These are phyloP conservation scores for Wickerhamomyces tratensis DNA, from an alignment of 805 yeast genomes.

Conservation along the genomic window DNA sequence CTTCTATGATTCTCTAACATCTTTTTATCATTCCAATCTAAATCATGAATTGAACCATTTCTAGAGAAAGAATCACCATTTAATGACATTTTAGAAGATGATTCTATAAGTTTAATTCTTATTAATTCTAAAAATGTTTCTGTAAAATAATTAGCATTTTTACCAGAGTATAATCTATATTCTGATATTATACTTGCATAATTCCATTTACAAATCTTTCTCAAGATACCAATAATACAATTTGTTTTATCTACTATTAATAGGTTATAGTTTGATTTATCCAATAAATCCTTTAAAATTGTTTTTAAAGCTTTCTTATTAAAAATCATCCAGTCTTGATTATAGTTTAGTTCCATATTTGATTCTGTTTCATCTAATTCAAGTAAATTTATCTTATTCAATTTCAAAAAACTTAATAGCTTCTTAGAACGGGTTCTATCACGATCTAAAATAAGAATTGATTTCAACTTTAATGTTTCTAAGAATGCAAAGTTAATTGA, in stretches of 20 bases:
- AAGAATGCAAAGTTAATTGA: constrained; percentile 71
- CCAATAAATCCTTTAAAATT: constrained; percentile 56
- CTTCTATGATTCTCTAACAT: background rate
- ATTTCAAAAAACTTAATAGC: constrained; percentile 54
- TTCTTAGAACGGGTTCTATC: constrained; percentile 68
- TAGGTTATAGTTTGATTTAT: constrained; percentile 53
- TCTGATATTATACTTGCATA: constrained; percentile 78
- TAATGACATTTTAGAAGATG: no score
- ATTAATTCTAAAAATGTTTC: constrained; percentile 77
- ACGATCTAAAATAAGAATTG: constrained; percentile 71
- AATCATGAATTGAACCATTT: no score
- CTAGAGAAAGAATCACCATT: no score
- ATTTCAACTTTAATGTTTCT: constrained; percentile 57
- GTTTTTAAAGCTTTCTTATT: constrained; percentile 54
- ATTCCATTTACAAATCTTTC: constrained; percentile 85
- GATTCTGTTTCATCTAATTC: constrained; percentile 21
- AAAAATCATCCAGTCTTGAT: constrained; percentile 57
- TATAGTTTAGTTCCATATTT: constrained; percentile 11
- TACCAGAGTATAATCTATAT: constrained; percentile 68
- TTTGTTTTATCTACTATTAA: constrained; percentile 74
- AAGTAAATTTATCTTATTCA: constrained; percentile 39
- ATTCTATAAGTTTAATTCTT: constrained; percentile 33
- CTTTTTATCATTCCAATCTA: constrained; percentile 1
- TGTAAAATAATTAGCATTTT: constrained; percentile 65
- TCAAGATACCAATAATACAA: constrained; percentile 68